Evolutionary conservation across 2,329 filamentous ascomycete species (phyloP), one percentile per base, ranked within the genome.

Genomic region (Monosporascus sp.): DNA sequence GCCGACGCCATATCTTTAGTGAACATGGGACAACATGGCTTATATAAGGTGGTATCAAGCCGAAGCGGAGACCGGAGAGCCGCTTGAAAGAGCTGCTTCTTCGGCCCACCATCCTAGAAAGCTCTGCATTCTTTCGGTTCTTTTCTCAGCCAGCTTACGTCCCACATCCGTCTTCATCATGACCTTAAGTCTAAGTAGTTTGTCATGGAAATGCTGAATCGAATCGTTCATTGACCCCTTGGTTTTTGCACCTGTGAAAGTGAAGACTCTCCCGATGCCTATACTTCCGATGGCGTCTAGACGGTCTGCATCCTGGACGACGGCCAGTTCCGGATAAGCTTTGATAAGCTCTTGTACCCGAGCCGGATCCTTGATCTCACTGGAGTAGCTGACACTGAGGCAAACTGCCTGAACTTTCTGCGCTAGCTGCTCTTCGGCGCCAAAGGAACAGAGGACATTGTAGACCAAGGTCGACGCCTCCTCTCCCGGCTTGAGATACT

Each of bases 231-330:
- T 79, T 24, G 76, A 73, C 5, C 70, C 69, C 11, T 67, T 65
- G 36, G 69, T 70, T 68, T 80, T 83, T 11, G 85, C 86, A 0
- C 87, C 91, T 0, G 87, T 84, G 68, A 85, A 97, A 0, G 87
- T 85, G 68, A 94, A 92, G 41, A 82, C 83, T 44, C 93, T 77
- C 2, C 83, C 92, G 53, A 96, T 86, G 0, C 93, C 93, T 31
- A 97, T 82, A 0, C 89, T 90, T 1, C 92, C 93, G 49, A 97
- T 85, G 4, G 91, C 89, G 72, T 97, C 93, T n/a, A 97, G 76
- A 7, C 92, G 80, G 73, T 97, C 93, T 4, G 92, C 92, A 70
- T 97, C 93, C 72, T 97, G 92, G 34, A 97, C 91, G 48, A 96
- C 82, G 0, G 84, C 91, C 36, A 94, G 75, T 69, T 94, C 90